Evolutionary conservation across 371 early-diverging fungal genomes (phyloP), one percentile per base, ranked within the genome.

Genomic region (Zopfochytrium polystomum): DNA sequence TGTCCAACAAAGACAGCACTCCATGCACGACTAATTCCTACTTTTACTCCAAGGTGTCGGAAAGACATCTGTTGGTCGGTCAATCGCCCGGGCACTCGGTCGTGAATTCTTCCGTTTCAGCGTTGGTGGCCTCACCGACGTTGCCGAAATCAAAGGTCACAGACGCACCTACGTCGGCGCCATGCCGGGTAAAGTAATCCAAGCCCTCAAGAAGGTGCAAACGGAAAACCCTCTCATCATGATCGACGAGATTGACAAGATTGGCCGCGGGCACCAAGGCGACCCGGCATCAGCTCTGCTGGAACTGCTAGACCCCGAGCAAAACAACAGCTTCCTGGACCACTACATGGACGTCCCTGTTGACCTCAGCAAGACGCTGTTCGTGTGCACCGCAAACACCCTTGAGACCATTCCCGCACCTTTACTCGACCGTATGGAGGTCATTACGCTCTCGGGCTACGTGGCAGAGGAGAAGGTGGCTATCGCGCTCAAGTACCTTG

Each of bases 151-250:
- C 74, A 96, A 98, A 81, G 98, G 97, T 11, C 98, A 96, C 75
- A 86, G 98, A 30, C 82, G 98, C 54, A 98, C 98, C 2, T 98
- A 98, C 71, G 96, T 98, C 20, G 98, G 98, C 51, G 96, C 97
- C 5, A 96, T 98, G 98, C 98, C 98, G n/a, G 98, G 98, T 43
- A 96, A 96, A 73, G 92, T 96, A 3, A 87, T 98, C 34, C 97
- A 96, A 74, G 97, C 98, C 1, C 75, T 98, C 47, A 96, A 96
- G 73, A 93, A 93, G 64, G 95, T 95, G 5, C 92, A 96, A 68
- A 94, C 95, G 0, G 95, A 95, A 71, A 96, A 96, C 69, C 97
- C 97, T 7, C 74, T 96, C 38, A 87, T 98, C 55, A 81, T 98
- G 76, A 94, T 98, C 64, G 98, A 98, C 76, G 98, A 98, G 54